phyloP scores from a whole-genome alignment of 177 flowering plant genomes.

The Vitis hybrid region DNA sequence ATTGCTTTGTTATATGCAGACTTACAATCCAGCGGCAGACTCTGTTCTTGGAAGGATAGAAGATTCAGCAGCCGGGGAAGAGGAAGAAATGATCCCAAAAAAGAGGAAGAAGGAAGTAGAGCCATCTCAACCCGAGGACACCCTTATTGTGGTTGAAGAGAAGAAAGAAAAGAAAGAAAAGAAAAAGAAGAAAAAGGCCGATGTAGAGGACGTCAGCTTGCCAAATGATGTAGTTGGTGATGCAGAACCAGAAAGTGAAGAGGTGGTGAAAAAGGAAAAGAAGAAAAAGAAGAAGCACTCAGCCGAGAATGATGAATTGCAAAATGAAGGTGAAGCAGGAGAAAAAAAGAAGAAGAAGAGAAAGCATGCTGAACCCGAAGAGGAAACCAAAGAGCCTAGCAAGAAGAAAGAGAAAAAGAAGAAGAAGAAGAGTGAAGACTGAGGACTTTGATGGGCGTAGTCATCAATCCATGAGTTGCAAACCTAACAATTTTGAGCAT shows the following conservation, averaged over 20 bases:
- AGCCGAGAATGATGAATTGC: constrained; percentile 14
- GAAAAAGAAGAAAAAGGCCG: constrained; percentile 42
- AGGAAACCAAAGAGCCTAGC: constrained; percentile 30
- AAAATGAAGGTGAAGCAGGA: constrained; percentile 12
- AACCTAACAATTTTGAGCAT: constrained; percentile 15
- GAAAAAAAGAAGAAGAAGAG: constrained; percentile 54
- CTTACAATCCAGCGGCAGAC: constrained; percentile 83
- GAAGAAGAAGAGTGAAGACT: constrained; percentile 38
- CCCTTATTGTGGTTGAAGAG: constrained; percentile 15
- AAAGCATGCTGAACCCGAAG: constrained; percentile 32
- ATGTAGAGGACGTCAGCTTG: constrained; percentile 20
- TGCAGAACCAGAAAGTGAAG: constrained; percentile 19
- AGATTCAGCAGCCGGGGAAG: constrained; percentile 14
- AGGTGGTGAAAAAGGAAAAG: constrained; percentile 16
- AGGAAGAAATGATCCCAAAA: constrained; percentile 21
- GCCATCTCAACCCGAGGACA: constrained; percentile 17
- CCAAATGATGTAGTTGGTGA: constrained; percentile 4
- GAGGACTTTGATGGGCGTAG: constrained; percentile 1
- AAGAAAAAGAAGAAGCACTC: constrained; percentile 30
- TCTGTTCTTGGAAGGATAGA: constrained; percentile 39
- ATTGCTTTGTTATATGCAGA: constrained; percentile 33
- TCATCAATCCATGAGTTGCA: background rate
- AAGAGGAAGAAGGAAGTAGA: constrained; percentile 25
- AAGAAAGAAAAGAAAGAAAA: constrained; percentile 42
- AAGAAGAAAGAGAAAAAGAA: constrained; percentile 53